A percentile compares a stretch with the other conserved stretches of the same genome.
These are phyloP conservation scores for Flammula alnicola DNA, from an alignment of 1,284 basidiomycete species.

Conservation along the genomic window DNA sequence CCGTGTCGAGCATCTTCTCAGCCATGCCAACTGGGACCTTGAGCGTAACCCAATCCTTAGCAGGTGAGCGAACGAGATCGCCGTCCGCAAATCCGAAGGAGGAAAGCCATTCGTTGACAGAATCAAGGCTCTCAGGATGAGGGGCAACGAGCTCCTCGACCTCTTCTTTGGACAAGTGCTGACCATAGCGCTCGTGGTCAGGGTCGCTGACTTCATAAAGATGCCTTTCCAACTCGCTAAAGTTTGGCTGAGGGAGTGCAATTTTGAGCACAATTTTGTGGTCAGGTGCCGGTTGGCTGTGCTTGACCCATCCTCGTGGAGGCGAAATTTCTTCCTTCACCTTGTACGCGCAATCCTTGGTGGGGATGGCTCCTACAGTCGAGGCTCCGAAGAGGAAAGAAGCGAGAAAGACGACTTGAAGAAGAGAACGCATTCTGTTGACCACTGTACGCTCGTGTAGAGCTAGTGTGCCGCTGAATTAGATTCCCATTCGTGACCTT, in stretches of 20 bases:
- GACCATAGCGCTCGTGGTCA: slow-evolving; percentile 64
- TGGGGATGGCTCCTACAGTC: slow-evolving; percentile 2
- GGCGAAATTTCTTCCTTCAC: slow-evolving; percentile 43
- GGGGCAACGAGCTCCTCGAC: slow-evolving; percentile 66
- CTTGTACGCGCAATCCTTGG: slow-evolving; percentile 16
- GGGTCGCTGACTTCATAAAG: slow-evolving; percentile 73
- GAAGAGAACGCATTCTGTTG: slow-evolving; percentile 1
- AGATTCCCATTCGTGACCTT: background rate
- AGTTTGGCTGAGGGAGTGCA: slow-evolving; percentile 67
- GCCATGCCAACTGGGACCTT: slow-evolving; percentile 61
- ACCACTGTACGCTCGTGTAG: background rate
- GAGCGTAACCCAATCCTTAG: slow-evolving; percentile 72
- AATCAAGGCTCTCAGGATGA: slow-evolving; percentile 52
- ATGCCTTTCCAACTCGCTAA: slow-evolving; percentile 59
- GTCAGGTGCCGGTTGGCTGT: slow-evolving; percentile 47
- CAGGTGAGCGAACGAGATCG: slow-evolving; percentile 56
- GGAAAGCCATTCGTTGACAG: slow-evolving; percentile 66
- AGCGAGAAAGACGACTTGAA: background rate
- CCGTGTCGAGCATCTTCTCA: slow-evolving; percentile 73
- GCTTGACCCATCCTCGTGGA: slow-evolving; percentile 57
- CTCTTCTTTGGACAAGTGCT: slow-evolving; percentile 67
- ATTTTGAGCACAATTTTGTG: slow-evolving; percentile 62
- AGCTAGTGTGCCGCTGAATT: background rate
- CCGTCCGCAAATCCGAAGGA: slow-evolving; percentile 56
- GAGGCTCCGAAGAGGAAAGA: background rate